Base-by-base conservation (phyloP, 2,329 filamentous ascomycete species). In the Alternaria tenuissima region DNA sequence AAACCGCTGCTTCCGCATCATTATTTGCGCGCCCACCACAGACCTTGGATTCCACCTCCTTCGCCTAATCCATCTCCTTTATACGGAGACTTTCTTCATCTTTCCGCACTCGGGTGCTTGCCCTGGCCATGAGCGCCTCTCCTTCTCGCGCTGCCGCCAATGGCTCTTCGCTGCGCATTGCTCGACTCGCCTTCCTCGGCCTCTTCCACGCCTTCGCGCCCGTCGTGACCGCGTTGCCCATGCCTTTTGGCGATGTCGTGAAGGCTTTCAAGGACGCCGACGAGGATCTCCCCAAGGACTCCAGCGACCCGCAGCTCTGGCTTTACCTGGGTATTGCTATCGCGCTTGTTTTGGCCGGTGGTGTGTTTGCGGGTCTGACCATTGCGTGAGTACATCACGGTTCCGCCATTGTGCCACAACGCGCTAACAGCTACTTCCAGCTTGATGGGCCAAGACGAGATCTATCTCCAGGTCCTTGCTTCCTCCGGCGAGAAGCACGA, bases 391-490 rank as follows among this genome's bases (percentile, higher is more conserved):
- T 84, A 18, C 34, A 22, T 41, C 32, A 34, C 11, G 20, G 42
- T 55, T 34, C 59, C 36, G 39, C 56, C 36, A 18, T 59, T 39
- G 55, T 59, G 39, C n/a, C 22, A 52, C 60, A 14, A 24, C 7
- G 34, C 52, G 56, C 72, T 81, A 75, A 72, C 61, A 81, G 16
- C 1, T 14, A 0, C 16, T 9, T 68, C 76, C 80, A 69, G 79
- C 9, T 67, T 89, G 69, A 90, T 90, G 88, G 88, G 88, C 57
- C 88, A 90, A 82, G 95, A 99, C 82, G 94, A 96, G 79, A 96
- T 98, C 72, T 97, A 99, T 79, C 87, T 99, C 16, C 95, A 97
- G 80, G 95, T 99, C 66, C 91, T 99, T 65, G 89, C 93, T 52
- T 89, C 90, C 41, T 96, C 95, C 55, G 89, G 91, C 46, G 90